Base-by-base conservation (phyloP, 257 asterid genomes). In the Solanum raphanifolium region DNA sequence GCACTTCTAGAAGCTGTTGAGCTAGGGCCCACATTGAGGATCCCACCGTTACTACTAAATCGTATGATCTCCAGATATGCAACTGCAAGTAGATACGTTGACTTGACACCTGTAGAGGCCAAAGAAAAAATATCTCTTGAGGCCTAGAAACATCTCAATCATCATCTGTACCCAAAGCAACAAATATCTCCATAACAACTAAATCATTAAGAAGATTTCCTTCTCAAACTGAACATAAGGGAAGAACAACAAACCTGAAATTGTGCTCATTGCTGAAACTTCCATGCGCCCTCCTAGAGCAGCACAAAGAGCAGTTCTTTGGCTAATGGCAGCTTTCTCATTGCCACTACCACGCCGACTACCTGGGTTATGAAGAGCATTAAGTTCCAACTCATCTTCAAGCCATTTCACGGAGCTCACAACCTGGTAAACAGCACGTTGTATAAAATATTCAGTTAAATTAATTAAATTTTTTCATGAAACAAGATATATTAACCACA, bases 381-480 rank as follows among this genome's bases (percentile, higher is more conserved):
- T 97, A 83, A 97, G 98, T 93, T 97, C 99, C 95, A 97, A 93
- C 94, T 97, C 99, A 94, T 97, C 99, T 92, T 97, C 99, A 91
- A 97, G 99, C 99, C 99, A 97, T 89, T 97, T 96, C 89, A 97
- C 99, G 84, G 99, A 95, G 93, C 99, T 97, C 89, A 97, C 99
- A 86, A 97, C 99, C 99, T 97, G 93, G 55, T 69, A 87, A 90
- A 86, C 32, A 81, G 82, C 83, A 29, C 29, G 0, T 46, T 82
- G 62, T 20, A 62, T 69, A 78, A 29, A 69, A 89, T 83, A 36
- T 82, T 87, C 78, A 89, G 85, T 85, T 86, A 83, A 88, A 69
- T 62, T 25, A 73, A 35, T 38, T 82, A 48, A 13, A 15, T 23
- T 11, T 32, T 39, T 20, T 69, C 23, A 15, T 39, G 72, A 48